Evolutionary conservation across 1,139 yeast species (phyloP), one percentile per base, ranked within the genome.

Genomic region (Pichia sp.): DNA sequence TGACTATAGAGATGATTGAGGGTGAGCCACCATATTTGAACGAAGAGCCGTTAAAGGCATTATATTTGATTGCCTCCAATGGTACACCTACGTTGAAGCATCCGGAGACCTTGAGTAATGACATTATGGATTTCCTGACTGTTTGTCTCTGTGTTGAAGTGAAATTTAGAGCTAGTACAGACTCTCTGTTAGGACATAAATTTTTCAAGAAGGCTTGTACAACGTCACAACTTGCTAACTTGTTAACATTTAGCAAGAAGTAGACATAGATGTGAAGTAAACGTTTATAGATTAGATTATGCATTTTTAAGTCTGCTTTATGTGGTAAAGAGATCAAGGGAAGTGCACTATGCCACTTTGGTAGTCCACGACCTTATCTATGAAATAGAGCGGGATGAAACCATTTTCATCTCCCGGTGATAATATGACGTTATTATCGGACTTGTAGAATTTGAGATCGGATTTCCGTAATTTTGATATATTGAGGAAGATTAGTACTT

Each of bases 1-100:
- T 91, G 97, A 84, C 96, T 2, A 91, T 91, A 51, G 98, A 91
- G 63, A 88, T 91, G 97, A 82, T 91, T 47, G 98, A 91, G 62
- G 93, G 95, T 18, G 98, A 91, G 57, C 98, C 98, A 9, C 98
- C 98, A 22, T 91, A 91, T 56, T 67, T 91, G 56, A 91, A 91
- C 57, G 98, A 91, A 59, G 96, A 88, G 59, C 98, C 97, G 11
- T 65, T 85, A 53, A 82, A 80, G 58, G 94, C 94, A 0, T 64
- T 85, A 40, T 91, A 86, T 59, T 64, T 91, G 52, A 91, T 91
- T 66, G 97, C 96, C 12, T 85, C 96, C 1, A 88, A 87, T 55
- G 98, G 98, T 42, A 91, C 98, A 2, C 98, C 98, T 28, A 87
- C 87, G 59, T 67, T 91, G 52, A 88, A 86, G 63, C 73, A 81